A percentile compares a stretch with the other conserved stretches of the same genome.
Evolutionary conservation across 2,329 filamentous ascomycete genomes (phyloP).

Genomic region (Metarhizium rileyi): DNA sequence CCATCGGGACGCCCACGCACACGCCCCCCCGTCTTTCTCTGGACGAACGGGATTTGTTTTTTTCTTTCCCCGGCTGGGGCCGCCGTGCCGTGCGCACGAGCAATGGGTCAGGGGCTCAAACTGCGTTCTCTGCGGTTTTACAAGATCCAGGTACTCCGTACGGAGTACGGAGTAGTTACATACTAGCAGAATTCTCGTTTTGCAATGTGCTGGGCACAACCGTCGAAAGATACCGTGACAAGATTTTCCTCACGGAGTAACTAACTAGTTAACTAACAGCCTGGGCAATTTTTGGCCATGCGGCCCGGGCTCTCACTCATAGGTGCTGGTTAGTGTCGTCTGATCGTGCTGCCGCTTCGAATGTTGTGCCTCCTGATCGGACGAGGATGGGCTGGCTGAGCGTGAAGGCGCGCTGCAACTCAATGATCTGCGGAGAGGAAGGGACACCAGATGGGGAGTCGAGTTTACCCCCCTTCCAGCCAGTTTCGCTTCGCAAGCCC

Average conservation of each 20-base stretch:
- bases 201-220: background rate
- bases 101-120: constrained; percentile 2
- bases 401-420: too few relatives aligned
- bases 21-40: background rate
- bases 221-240: background rate
- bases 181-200: background rate
- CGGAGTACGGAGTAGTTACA: too few relatives aligned
- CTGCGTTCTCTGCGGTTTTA: background rate
- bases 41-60: background rate
- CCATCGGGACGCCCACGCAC: background rate
- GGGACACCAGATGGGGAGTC: too few relatives aligned
- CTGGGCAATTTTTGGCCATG: background rate
- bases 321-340: background rate
- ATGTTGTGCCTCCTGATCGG: background rate
- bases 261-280: too few relatives aligned
- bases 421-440: too few relatives aligned
- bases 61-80: background rate
- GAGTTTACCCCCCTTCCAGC: too few relatives aligned
- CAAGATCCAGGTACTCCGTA: background rate
- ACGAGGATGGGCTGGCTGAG: background rate
- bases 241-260: background rate
- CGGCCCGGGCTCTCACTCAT: background rate
- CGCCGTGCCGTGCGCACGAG: constrained; percentile 2
- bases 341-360: background rate
- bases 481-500: too few relatives aligned